A percentile compares a stretch with the other conserved stretches of the same genome.
These are phyloP conservation scores for Phialemoniopsis sp. DNA, from an alignment of 2,329 filamentous ascomycete species.

Conservation along the genomic window DNA sequence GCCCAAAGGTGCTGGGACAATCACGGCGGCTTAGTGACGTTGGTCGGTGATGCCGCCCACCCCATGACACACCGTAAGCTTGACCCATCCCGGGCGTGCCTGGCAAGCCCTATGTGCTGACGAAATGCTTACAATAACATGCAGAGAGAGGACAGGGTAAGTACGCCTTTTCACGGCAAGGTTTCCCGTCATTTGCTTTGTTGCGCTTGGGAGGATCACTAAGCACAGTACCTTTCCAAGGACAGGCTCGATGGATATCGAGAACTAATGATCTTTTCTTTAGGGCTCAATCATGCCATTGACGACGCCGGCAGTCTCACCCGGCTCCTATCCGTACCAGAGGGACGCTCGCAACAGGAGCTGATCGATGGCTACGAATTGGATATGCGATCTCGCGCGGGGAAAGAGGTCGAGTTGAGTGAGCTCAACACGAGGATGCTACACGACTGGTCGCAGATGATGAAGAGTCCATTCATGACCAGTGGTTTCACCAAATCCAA, in stretches of 20 bases:
- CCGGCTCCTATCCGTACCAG: constrained; percentile 16
- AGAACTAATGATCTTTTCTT: too few species aligned
- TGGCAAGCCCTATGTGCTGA: too few species aligned
- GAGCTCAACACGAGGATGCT: constrained; percentile 38
- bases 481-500: constrained; percentile 9
- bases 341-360: constrained; percentile 12
- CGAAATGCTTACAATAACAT: too few species aligned
- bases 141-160: too few species aligned
- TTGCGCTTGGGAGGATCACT: too few species aligned
- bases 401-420: constrained; percentile 36
- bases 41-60: background rate
- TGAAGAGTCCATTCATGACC: constrained; percentile 21
- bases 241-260: too few species aligned
- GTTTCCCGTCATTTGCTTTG: too few species aligned
- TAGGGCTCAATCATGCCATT: constrained; percentile 40
- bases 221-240: too few species aligned
- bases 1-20: background rate
- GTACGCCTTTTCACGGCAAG: too few species aligned
- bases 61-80: constrained; percentile 1
- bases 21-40: background rate
- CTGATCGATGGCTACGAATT: constrained; percentile 32
- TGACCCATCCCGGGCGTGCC: too few species aligned
- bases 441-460: constrained; percentile 31
- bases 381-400: constrained; percentile 38
- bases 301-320: constrained; percentile 34